Evolutionary conservation across 768 basidiomycete species (phyloP), one percentile per base, ranked within the genome.

Genomic region (Boletus patriciae): DNA sequence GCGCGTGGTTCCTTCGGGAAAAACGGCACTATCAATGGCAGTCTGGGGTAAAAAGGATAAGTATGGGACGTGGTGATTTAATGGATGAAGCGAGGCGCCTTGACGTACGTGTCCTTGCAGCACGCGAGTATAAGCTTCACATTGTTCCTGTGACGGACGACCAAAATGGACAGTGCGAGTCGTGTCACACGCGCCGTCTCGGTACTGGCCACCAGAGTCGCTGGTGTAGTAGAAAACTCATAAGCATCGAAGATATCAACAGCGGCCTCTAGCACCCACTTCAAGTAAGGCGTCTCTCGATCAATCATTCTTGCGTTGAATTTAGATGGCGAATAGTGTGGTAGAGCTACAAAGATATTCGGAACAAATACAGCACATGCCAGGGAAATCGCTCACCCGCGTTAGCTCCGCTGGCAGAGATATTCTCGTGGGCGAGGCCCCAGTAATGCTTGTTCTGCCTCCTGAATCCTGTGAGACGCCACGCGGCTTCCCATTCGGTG

Each of bases 61-160:
- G 55, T 54, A 52, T 66, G 59, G 46, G 36, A 41, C 42, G 45
- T 50, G 55, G 59, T 51, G 38, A 50, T 21, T 7, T 61, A 50
- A 63, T 57, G 16, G 47, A 66, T 57, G 57, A 66, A 42, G 57
- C 38, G 59, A 66, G 46, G 57, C 38, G 58, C 46, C 55, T 62
- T 57, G 55, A 81, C 90, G 66, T 77, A 93, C 92, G 75, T 99
- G 97, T 9, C 95, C 96, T 74, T 99, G 97, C 54, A 99, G 71
- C 42, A 98, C 97, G 43, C 94, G 81, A 29, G 97, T 99, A 73
- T 86, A 99, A 1, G 96, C 94, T 62, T 94, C 89, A 68, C 84
- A 87, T 69, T 92, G 87, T 59, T 92, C 88, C n/a, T 78, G 57
- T n/a, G 87, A 85, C 8, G 91, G 90, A 18, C 86, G 82, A 42